These are phyloP conservation scores for Chaetomidium leptoderma DNA, from an alignment of 495 filamentous ascomycete genomes.

Conservation along the genomic window DNA sequence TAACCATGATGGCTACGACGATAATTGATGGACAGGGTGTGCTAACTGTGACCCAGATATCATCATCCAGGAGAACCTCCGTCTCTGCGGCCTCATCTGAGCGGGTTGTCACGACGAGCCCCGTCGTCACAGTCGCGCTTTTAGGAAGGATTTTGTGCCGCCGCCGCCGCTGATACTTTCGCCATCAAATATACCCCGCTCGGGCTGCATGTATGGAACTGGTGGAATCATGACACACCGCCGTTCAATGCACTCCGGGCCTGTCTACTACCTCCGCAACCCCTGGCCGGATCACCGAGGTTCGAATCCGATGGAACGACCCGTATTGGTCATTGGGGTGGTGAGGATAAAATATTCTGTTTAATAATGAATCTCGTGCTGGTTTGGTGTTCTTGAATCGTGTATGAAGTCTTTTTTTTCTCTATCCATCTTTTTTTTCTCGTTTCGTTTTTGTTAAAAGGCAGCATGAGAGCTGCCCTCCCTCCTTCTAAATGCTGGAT, in stretches of 20 bases:
- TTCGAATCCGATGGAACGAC: slow-evolving; percentile 6
- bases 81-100: slow-evolving; percentile 96
- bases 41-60: slow-evolving; percentile 65
- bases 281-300: slow-evolving; percentile 4
- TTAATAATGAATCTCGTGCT: slow-evolving; percentile 37
- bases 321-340: slow-evolving; percentile 7
- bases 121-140: background rate
- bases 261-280: slow-evolving; percentile 5
- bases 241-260: slow-evolving; percentile 1
- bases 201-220: slow-evolving; percentile 5
- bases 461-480: slow-evolving; percentile 6
- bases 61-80: slow-evolving; percentile 99
- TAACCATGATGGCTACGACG: background rate
- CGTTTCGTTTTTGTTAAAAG: slow-evolving; percentile 16
- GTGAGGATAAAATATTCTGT: slow-evolving; percentile 38
- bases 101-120: slow-evolving; percentile 2
- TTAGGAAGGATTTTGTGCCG: background rate
- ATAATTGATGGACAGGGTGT: slow-evolving; percentile 1
- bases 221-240: slow-evolving; percentile 16
- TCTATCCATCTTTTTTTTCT: slow-evolving; percentile 14
- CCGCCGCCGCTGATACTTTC: background rate
- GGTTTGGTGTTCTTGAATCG: slow-evolving; percentile 26
- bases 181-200: slow-evolving; percentile 17
- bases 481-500: slow-evolving; percentile 7
- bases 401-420: slow-evolving; percentile 28